Base-by-base conservation (phyloP, 306 rosid genomes). In the Pueraria montana region DNA sequence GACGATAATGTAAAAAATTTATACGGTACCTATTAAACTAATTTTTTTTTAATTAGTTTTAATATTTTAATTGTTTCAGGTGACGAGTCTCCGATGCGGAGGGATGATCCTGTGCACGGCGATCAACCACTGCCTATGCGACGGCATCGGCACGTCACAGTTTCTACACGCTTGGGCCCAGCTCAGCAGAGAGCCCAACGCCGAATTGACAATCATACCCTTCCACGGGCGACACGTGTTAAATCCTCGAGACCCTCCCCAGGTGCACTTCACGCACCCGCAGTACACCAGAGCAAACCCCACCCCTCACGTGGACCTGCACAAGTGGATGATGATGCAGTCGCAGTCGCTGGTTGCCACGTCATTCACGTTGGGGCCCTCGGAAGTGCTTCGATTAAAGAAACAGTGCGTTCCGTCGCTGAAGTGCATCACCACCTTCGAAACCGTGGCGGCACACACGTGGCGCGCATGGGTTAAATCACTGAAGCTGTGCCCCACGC, bases 131-230 rank as follows among this genome's bases (percentile, higher is more conserved):
- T 88, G 97, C 64, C 24, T 91, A 8, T 89, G 97, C 52, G 98
- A 94, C 74, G 98, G 97, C 45, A 84, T 89, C 0, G 98, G 98
- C 17, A 87, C 97, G 4, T 88, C 98, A 3, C 94, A 94, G 72
- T 94, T 94, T 36, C 72, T 94, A n/a, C 88, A 88, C 8, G 88
- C 90, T 0, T 94, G 98, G 98, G 98, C 94, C 85, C 92, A 91
- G 48, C 3, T 82, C 0, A 86, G 90, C 4, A 16, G 70, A 7
- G 81, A 77, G 1, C 80, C 88, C 1, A 49, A 76, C 52, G 26
- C 32, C 1, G 38, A 78, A 20, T 84, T 75, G 14, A 86, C 89
- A 56, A 71, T 89, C 46, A 0, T 75, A 2, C 96, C 92, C 52
- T 62, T 89, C 79, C 98, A 94, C 21, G 4, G 5, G 2, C 91